These are phyloP conservation scores for Eucalyptus lansdowneana DNA, from an alignment of 345 rosid genomes.

Conservation along the genomic window DNA sequence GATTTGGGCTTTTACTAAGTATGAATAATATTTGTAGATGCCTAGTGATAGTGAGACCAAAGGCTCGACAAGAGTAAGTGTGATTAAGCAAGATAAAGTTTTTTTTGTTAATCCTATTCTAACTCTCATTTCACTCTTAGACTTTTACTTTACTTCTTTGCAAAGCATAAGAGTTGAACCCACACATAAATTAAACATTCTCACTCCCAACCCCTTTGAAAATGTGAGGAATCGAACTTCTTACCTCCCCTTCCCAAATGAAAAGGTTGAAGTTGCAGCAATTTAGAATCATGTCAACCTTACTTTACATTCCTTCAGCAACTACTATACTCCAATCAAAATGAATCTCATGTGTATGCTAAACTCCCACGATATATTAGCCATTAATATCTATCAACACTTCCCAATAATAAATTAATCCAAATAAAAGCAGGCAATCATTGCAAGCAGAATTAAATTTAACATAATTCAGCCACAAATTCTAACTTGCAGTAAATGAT, in stretches of 20 bases:
- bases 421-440: background rate
- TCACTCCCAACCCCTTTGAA: fast-evolving
- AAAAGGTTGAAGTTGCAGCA: constrained; percentile 73
- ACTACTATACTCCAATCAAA: background rate
- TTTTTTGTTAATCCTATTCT: too few species aligned
- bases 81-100: background rate
- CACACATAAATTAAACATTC: too few species aligned
- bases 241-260: fast-evolving
- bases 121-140: fast-evolving
- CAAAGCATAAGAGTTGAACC: too few species aligned
- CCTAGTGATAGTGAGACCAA: background rate
- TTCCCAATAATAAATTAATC: background rate
- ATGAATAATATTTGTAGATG: background rate
- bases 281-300: background rate
- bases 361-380: background rate
- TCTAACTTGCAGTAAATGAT: background rate
- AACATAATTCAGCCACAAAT: background rate
- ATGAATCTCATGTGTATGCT: background rate
- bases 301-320: background rate
- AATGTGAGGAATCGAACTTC: too few species aligned
- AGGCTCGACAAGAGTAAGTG: background rate
- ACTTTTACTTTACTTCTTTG: fast-evolving
- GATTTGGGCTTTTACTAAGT: background rate
- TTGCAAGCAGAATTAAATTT: background rate
- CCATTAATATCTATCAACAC: background rate